Evolutionary conservation across 257 asterid species (phyloP).

Genomic region (Nicotiana sylvestris): DNA sequence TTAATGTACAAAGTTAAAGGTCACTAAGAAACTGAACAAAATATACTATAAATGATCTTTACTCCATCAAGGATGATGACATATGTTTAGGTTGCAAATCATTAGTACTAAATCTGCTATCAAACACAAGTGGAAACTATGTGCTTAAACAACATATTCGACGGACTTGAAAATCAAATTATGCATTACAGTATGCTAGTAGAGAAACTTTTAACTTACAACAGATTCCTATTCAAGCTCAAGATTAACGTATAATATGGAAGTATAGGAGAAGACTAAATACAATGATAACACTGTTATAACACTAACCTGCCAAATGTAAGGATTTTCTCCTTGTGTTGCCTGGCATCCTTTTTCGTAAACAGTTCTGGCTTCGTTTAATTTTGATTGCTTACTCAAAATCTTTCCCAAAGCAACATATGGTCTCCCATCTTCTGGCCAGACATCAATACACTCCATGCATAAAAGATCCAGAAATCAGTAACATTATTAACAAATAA

Average conservation of each 20-base stretch:
- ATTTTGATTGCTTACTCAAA: slow-evolving; percentile 64
- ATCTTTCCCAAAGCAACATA: slow-evolving; percentile 83
- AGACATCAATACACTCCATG: slow-evolving; percentile 70
- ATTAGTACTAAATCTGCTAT: not conserved
- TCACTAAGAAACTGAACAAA: not conserved
- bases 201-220: not conserved
- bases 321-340: slow-evolving; percentile 95
- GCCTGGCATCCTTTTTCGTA: slow-evolving; percentile 97
- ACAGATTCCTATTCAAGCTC: not conserved
- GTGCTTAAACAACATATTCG: not conserved
- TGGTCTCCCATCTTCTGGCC: slow-evolving; percentile 99
- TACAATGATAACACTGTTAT: not conserved
- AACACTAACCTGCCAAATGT: slow-evolving; percentile 87
- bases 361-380: slow-evolving; percentile 74
- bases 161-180: not conserved
- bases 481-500: slow-evolving; percentile 15
- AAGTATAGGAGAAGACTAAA: not conserved
- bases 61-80: not conserved
- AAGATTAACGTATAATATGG: not conserved
- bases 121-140: not conserved
- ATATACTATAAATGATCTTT: not conserved
- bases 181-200: not conserved
- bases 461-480: not conserved
- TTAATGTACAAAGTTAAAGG: not conserved
- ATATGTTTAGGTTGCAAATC: not conserved